phyloP scores from a whole-genome alignment of 2,329 filamentous ascomycete species.

The Diaporthe australafricana region DNA sequence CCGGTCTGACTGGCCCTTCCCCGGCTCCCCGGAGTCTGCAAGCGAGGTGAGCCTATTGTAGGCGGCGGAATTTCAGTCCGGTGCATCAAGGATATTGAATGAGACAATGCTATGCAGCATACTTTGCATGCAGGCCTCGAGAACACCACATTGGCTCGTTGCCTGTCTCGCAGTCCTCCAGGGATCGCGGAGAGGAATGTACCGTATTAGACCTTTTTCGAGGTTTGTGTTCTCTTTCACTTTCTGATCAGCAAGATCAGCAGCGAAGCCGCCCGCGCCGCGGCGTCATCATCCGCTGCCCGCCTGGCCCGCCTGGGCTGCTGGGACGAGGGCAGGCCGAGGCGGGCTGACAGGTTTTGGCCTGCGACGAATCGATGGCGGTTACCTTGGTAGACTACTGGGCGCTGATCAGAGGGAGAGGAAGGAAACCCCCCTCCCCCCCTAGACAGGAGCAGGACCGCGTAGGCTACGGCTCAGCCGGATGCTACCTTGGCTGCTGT shows the following conservation, averaged over 20 bases:
- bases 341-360: constrained; percentile 1
- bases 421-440: background rate
- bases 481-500: constrained; percentile 11
- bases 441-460: background rate
- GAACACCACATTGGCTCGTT: background rate
- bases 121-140: constrained; percentile 1
- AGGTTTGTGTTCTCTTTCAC: background rate
- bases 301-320: constrained; percentile 20
- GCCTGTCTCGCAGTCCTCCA: background rate
- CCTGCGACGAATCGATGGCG: constrained; percentile 30
- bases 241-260: constrained; percentile 24
- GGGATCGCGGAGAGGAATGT: background rate
- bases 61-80: background rate
- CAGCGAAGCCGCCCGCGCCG: constrained; percentile 18
- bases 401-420: constrained; percentile 24
- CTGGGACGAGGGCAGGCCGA: constrained; percentile 2
- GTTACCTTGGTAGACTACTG: background rate
- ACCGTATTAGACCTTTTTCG: background rate
- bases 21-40: background rate
- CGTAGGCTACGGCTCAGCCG: constrained; percentile 1
- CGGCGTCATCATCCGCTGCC: constrained; percentile 16
- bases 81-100: background rate
- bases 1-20: background rate
- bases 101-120: background rate
- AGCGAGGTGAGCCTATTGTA: background rate